Base-by-base conservation (phyloP, 176 grass and related monocot species). In the Cocos nucifera region DNA sequence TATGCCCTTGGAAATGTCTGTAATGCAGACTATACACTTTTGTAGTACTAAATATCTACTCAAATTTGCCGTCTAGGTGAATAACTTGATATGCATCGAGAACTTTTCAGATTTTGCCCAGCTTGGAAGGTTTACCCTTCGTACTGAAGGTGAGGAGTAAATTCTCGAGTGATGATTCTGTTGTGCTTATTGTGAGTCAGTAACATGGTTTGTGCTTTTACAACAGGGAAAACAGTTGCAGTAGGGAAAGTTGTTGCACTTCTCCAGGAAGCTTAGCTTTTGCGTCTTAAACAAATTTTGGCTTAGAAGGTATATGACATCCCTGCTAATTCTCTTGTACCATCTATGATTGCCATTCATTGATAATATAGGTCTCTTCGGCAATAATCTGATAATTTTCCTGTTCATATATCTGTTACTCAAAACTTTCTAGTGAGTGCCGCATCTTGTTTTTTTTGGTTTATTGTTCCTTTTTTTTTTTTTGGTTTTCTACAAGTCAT, bases 121-220 rank as follows among this genome's bases (percentile, higher is more conserved):
- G 68, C 91, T 96, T 64, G 91, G 91, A 77, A 96, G 91, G 72
- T 96, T 96, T 75, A 90, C 91, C 15, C 91, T 96, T 68, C 69
- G 91, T 74, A 87, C 83, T 2, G 86, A 96, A 90, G 92, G 92
- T 86, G 76, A 73, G 5, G 17, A 20, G 2, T 58, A 2, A 14
- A 44, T 44, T 44, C 0, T 44, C 2, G 9, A 14, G 35, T 10
- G 17, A 22, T 54, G 14, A 1, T 67, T 1, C 29, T 3, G 49
- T n/a, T 50, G 1, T 30, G 15, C 7, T 57, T 25, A 19, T 55
- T 53, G 61, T 54, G 3, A 51, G n/a, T n/a, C 52, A 27, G 15
- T 59, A 7, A 9, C 12, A 35, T 25, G 18, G 55, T 44, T 56
- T 29, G 3, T 77, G 49, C 19, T 77, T 53, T 75, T 80, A 52